phyloP scores from a whole-genome alignment of 1,284 basidiomycete genomes.

The Apiotrichum montevideense region DNA sequence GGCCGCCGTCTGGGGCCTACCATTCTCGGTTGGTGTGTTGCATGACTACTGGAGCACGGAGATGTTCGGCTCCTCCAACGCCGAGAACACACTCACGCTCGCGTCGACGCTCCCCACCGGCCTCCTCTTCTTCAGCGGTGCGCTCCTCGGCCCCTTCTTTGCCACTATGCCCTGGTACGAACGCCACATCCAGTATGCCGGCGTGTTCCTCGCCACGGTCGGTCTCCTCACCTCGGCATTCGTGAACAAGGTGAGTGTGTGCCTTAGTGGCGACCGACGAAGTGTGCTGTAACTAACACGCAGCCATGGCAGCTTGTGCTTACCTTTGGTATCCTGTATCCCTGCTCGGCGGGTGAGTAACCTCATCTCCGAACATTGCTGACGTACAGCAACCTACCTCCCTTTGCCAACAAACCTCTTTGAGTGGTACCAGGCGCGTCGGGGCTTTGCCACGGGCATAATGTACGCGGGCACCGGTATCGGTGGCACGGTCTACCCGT shows the following conservation, averaged over 20 bases:
- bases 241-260: background rate
- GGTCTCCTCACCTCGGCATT: slow-evolving; percentile 9
- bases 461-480: slow-evolving; percentile 31
- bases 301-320: slow-evolving; percentile 44
- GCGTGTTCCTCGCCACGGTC: slow-evolving; percentile 5
- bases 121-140: slow-evolving; percentile 40
- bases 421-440: slow-evolving; percentile 38
- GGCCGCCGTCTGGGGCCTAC: slow-evolving; percentile 40
- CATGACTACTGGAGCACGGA: slow-evolving; percentile 40
- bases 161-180: slow-evolving; percentile 14
- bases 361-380: background rate
- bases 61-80: slow-evolving; percentile 26
- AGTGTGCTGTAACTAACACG: slow-evolving; percentile 9
- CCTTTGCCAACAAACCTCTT: slow-evolving; percentile 40
- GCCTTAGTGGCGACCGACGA: too few relatives aligned
- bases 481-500: slow-evolving; percentile 42
- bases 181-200: slow-evolving; percentile 11
- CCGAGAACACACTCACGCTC: slow-evolving; percentile 21
- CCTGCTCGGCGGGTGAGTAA: slow-evolving; percentile 32
- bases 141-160: slow-evolving; percentile 34
- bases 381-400: slow-evolving; percentile 31
- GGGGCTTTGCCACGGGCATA: slow-evolving; percentile 30
- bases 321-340: slow-evolving; percentile 38
- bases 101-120: slow-evolving; percentile 43
- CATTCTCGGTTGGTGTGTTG: slow-evolving; percentile 39